Evolutionary conservation across 306 rosid genomes (phyloP).

Genomic region (Prunus kanzakura): DNA sequence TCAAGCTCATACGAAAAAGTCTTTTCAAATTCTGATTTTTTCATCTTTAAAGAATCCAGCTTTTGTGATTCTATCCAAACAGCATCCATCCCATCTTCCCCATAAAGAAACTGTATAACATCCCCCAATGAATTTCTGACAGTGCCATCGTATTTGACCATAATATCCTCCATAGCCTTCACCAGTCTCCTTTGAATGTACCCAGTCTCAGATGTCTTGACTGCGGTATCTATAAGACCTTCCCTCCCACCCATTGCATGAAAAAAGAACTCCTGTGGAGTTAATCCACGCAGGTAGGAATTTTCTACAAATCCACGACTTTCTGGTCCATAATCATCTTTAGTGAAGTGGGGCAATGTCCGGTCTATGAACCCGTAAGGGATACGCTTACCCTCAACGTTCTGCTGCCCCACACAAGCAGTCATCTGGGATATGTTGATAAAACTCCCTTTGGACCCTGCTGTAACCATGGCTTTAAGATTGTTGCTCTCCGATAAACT

Average conservation of each 20-base stretch:
- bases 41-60: conserved; percentile 93
- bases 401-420: conserved; percentile 99
- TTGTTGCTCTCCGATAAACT: conserved; percentile 95
- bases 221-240: conserved; percentile 99
- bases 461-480: conserved; percentile 99
- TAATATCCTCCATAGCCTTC: conserved; percentile 99
- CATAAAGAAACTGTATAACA: conserved; percentile 94
- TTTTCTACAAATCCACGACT: conserved; percentile 99
- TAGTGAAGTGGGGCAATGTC: conserved; percentile 93
- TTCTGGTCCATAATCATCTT: conserved; percentile 97
- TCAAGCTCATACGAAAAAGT: conserved; percentile 82
- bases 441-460: conserved; percentile 99
- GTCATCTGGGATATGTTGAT: conserved; percentile 99
- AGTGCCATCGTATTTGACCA: conserved; percentile 99
- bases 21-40: conserved; percentile 77
- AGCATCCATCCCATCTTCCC: conserved; percentile 99
- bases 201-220: conserved; percentile 98
- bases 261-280: conserved; percentile 98
- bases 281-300: conserved; percentile 91
- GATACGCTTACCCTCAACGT: conserved; percentile 98
- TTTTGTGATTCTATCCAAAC: conserved; percentile 98
- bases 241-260: conserved; percentile 99
- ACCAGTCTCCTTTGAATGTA: conserved; percentile 97
- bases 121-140: conserved; percentile 98
- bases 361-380: conserved; percentile 95